A percentile compares a stretch with the other conserved stretches of the same genome.
phyloP scores from a whole-genome alignment of 257 asterid genomes.

The Solanum corneliomulleri region DNA sequence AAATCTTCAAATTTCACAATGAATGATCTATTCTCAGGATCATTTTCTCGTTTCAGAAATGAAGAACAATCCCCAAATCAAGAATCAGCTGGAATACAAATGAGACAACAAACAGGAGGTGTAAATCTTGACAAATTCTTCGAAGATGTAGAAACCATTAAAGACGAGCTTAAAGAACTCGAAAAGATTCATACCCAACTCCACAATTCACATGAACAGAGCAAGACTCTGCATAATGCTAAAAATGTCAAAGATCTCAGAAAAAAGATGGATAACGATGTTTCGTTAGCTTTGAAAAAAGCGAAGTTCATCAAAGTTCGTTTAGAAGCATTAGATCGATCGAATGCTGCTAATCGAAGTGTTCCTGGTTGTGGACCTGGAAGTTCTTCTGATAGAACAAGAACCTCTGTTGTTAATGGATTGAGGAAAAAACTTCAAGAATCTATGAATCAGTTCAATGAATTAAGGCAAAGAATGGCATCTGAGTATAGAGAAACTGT shows the following conservation, averaged over 20 bases:
- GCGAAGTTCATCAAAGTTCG: slow-evolving; percentile 45
- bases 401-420: slow-evolving; percentile 66
- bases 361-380: slow-evolving; percentile 65
- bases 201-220: slow-evolving; percentile 11
- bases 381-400: slow-evolving; percentile 56
- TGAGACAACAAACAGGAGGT: slow-evolving; percentile 9
- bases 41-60: slow-evolving; percentile 46
- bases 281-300: slow-evolving; percentile 23
- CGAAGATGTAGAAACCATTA: slow-evolving; percentile 24
- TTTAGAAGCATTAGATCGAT: slow-evolving; percentile 38
- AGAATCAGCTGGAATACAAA: slow-evolving; percentile 28
- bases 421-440: slow-evolving; percentile 54
- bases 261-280: slow-evolving; percentile 19
- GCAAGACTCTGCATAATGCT: slow-evolving; percentile 29
- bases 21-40: slow-evolving; percentile 69
- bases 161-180: slow-evolving; percentile 19
- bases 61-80: slow-evolving; percentile 21
- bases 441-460: slow-evolving; percentile 45
- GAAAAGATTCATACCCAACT: slow-evolving; percentile 9
- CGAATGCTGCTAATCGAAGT: slow-evolving; percentile 56
- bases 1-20: slow-evolving; percentile 3
- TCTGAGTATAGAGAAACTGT: slow-evolving; percentile 54
- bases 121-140: slow-evolving; percentile 20
- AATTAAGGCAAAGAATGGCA: slow-evolving; percentile 36
- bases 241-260: slow-evolving; percentile 19